Base-by-base conservation (phyloP, 2,329 filamentous ascomycete genomes). In the Thielaviopsis musarum region DNA sequence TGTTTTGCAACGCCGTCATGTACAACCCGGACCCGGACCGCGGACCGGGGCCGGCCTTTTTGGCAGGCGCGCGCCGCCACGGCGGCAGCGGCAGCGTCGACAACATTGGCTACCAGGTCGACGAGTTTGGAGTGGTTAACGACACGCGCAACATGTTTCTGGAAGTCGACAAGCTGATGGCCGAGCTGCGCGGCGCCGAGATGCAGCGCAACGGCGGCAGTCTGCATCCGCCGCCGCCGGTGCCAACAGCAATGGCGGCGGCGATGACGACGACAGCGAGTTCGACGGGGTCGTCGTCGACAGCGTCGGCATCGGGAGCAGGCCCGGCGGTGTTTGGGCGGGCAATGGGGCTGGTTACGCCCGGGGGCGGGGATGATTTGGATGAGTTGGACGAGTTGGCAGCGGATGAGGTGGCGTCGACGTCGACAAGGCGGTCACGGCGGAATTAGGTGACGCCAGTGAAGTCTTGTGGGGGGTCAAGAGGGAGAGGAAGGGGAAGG, bases 1-100 rank as follows among this genome's bases (percentile, higher is more conserved):
- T 97, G 88, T 95, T 97, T 70, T 89, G 90, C 65, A 97, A 97
- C 67, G 91, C 93, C 19, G 87, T 96, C 71, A 97, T 98, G 93
- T 98, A 95, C 75, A 97, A 97, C 66, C 84, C 87, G 0, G 88
- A 95, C 63, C 83, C 85, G 0, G 77, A 87, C 64, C 80, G 84
- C 26, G 85, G 86, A 0, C 82, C 85, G 10, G 85, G 85, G 0
- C 74, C 77, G 1, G 73, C 77, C 0, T 87, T 90, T 64, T 69
- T 80, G 66, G 72, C 73, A 59, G 66, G 72, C 49, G 56, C 57
- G 17, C 66, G 72, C 49, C 66, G 72, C 51, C 67, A 69, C 65
- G 73, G 71, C 52, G 60, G 62, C 15, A 56, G 57, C 54, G 65
- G 64, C 65, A 69, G 75, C 64, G 67, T 77, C 65, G 69, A 74